Evolutionary conservation across 2,329 filamentous ascomycete species (phyloP).

Genomic region (Penicillium sp.): DNA sequence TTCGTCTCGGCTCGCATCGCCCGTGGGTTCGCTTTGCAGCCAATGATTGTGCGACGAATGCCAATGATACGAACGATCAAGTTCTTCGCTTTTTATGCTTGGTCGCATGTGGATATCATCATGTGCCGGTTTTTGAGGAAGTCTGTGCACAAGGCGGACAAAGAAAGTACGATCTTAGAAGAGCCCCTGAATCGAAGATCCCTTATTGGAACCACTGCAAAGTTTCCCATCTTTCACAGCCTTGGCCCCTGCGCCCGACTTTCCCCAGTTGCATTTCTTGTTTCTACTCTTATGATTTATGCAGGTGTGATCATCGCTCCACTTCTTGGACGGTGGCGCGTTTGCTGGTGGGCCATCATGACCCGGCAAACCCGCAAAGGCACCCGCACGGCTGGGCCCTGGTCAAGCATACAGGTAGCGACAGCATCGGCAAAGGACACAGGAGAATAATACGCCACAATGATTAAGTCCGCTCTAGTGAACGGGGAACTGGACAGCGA

Average conservation of each 20-base stretch:
- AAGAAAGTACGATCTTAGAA: not conserved
- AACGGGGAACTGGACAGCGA: no score
- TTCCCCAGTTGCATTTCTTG: not conserved
- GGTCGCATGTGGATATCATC: not conserved
- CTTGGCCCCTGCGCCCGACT: not conserved
- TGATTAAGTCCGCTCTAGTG: no score
- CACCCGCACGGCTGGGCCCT: no score
- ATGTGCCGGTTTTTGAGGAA: not conserved
- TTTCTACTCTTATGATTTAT: not conserved
- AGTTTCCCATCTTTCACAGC: not conserved
- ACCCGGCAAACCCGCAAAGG: no score
- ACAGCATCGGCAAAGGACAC: no score
- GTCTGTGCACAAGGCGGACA: not conserved
- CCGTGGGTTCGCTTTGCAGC: constrained; percentile 1
- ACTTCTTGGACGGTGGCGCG: not conserved
- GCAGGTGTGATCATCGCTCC: not conserved
- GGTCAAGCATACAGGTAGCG: no score
- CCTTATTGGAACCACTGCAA: not conserved
- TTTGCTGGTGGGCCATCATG: no score
- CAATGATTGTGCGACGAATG: not conserved
- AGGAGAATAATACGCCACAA: no score
- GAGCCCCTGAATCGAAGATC: not conserved
- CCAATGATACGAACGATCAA: constrained; percentile 2
- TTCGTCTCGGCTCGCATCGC: constrained; percentile 8
- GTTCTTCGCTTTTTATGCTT: not conserved